Base-by-base conservation (phyloP, 768 basidiomycete species). In the Boletus vinaceobasis region DNA sequence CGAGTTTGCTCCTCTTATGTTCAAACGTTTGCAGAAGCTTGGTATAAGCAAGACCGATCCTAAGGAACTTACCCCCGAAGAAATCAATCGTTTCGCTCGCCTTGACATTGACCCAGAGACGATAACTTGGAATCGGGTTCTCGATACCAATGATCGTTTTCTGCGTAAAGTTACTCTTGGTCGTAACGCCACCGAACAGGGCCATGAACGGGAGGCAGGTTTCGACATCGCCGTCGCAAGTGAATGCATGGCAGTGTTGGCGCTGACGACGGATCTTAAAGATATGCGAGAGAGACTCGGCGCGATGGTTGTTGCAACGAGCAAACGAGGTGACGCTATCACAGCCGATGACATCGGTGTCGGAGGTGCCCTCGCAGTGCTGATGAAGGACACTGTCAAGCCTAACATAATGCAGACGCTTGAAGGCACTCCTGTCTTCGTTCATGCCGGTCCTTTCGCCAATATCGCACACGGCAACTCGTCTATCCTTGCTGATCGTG, bases 391-490 rank as follows among this genome's bases (percentile, higher is more conserved):
- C 65, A 92, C 97, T 15, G 93, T 99, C 77, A 99, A 98, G 76
- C 96, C 96, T 23, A 99, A 98, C 69, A 74, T 99, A 58, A 99
- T 99, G 96, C 96, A 99, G 73, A 94, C 95, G 4, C 78, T 98
- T 38, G 90, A 98, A 85, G 96, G 96, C 42, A 99, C 96, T 1
- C 96, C 96, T 37, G 97, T 99, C 59, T 98, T 99, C 67, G 97
- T 99, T 5, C 96, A 98, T 70, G 96, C 96, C 5, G 96, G 96
- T 50, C 97, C 96, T 27, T 99, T 99, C 70, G 96, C 96, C 60
- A 98, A 99, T 79, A 99, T 99, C 58, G 96, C 96, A 1, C 96
- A 98, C 66, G 93, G 94, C 43, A 99, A 98, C 75, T 98, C 95
- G 1, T 98, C 96, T 38, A 96, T 99, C 71, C 82, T 99, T 56